These are phyloP conservation scores for Metschnikowia kofuensis DNA, from an alignment of 805 yeast genomes.

Conservation along the genomic window DNA sequence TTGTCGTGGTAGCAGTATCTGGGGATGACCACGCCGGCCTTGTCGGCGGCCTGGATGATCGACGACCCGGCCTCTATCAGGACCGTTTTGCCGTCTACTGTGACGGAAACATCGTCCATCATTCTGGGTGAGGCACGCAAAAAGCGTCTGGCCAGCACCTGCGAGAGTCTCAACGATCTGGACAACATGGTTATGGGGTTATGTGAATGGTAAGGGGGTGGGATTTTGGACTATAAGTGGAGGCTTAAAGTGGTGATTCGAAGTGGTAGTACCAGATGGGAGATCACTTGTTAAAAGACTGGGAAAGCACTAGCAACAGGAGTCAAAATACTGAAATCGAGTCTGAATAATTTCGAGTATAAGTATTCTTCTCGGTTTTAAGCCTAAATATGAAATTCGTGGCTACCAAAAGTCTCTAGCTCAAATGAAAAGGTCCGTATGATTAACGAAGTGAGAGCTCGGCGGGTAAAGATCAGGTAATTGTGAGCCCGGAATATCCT, in stretches of 20 bases:
- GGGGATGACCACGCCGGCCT: slow-evolving; percentile 85
- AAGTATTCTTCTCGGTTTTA: too few relatives aligned
- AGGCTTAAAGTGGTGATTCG: neutral
- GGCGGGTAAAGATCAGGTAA: too few relatives aligned
- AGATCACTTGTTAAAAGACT: too few relatives aligned
- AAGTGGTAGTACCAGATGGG: too few relatives aligned
- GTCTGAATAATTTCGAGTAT: too few relatives aligned
- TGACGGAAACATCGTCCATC: slow-evolving; percentile 54
- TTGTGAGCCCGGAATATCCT: too few relatives aligned
- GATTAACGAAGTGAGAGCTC: too few relatives aligned
- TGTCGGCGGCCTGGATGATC: slow-evolving; percentile 86
- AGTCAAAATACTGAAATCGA: too few relatives aligned
- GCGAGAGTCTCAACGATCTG: slow-evolving; percentile 14
- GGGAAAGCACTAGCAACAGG: too few relatives aligned
- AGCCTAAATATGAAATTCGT: too few relatives aligned
- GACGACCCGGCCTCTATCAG: slow-evolving; percentile 83
- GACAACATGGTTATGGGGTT: slow-evolving; percentile 11
- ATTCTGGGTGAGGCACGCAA: slow-evolving; percentile 32
- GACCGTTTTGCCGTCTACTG: slow-evolving; percentile 70
- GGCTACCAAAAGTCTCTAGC: too few relatives aligned
- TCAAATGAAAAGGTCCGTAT: too few relatives aligned
- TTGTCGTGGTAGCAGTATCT: slow-evolving; percentile 91
- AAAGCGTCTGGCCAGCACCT: slow-evolving; percentile 9
- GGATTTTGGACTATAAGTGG: neutral
- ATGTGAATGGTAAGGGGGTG: neutral